A percentile compares a stretch with the other conserved stretches of the same genome.
Evolutionary conservation across 2,329 filamentous ascomycete genomes (phyloP).

Genomic region (Sporothrix brasiliensis): DNA sequence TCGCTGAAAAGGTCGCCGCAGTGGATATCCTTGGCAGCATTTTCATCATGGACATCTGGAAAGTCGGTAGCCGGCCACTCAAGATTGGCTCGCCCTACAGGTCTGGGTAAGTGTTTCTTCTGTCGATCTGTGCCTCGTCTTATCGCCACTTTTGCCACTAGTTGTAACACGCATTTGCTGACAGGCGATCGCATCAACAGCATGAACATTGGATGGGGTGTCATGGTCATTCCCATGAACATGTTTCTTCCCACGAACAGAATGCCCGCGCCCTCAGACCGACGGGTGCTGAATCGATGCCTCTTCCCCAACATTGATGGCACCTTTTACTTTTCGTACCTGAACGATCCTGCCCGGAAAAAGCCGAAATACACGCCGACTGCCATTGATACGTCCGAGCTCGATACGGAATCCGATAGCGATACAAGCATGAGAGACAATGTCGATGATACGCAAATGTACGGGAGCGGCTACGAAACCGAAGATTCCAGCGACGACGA

Average conservation of each 20-base stretch:
- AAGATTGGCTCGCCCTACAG: slow-evolving; percentile 34
- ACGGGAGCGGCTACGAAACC: slow-evolving; percentile 18
- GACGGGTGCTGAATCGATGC: not conserved
- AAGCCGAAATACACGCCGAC: not conserved
- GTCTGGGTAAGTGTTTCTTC: not conserved
- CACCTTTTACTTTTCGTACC: slow-evolving; percentile 6
- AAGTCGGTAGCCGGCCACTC: slow-evolving; percentile 39
- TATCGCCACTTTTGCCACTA: not conserved
- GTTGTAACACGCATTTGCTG: not conserved
- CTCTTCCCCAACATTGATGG: not conserved
- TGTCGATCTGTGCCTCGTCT: not conserved
- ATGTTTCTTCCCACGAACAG: slow-evolving; percentile 19
- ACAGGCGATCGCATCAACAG: not conserved
- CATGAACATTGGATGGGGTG: slow-evolving; percentile 52
- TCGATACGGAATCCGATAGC: not conserved
- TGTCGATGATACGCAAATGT: not conserved
- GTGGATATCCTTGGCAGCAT: slow-evolving; percentile 54
- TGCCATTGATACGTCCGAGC: not conserved
- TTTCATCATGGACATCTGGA: slow-evolving; percentile 60
- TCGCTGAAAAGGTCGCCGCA: slow-evolving; percentile 55
- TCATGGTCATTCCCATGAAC: slow-evolving; percentile 48
- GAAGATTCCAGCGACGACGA: slow-evolving; percentile 13
- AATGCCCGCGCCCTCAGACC: not conserved
- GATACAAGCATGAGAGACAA: not conserved
- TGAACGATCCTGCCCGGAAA: slow-evolving; percentile 24